Evolutionary conservation across 345 rosid species (phyloP).

Genomic region (Jatropha curcas): DNA sequence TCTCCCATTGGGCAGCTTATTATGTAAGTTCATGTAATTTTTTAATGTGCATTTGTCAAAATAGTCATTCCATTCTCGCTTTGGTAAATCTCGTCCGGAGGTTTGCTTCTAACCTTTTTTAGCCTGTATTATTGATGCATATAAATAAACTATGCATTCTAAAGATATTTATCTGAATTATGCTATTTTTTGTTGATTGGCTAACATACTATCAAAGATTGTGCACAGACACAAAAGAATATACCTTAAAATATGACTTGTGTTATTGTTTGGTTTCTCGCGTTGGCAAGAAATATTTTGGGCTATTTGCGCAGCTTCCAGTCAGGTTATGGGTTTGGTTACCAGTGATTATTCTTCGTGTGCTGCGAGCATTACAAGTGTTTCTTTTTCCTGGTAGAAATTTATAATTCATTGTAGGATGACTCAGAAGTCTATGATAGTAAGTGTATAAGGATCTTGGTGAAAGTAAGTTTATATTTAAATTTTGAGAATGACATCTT

Average conservation of each 20-base stretch:
- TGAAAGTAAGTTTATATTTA: background rate
- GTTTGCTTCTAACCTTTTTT: background rate
- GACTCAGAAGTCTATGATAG: background rate
- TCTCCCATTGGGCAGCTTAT: constrained; percentile 96
- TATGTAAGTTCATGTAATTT: constrained; percentile 52
- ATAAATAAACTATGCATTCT: background rate
- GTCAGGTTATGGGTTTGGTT: background rate
- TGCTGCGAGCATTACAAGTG: background rate
- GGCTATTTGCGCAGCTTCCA: background rate
- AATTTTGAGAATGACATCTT: background rate
- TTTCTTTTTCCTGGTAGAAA: background rate
- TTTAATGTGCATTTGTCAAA: background rate
- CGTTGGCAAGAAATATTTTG: background rate
- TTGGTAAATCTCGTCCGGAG: background rate
- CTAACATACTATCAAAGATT: background rate
- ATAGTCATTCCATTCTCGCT: background rate
- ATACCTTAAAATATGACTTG: background rate
- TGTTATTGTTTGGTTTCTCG: background rate
- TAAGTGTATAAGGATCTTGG: background rate
- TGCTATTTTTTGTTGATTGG: background rate
- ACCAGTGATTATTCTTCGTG: background rate
- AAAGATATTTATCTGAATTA: background rate
- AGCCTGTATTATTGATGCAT: background rate
- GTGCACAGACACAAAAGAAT: background rate
- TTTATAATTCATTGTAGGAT: background rate